Conservation (phyloP, 345 rosid genomes). For the Rhodomyrtus tomentosa region DNA sequence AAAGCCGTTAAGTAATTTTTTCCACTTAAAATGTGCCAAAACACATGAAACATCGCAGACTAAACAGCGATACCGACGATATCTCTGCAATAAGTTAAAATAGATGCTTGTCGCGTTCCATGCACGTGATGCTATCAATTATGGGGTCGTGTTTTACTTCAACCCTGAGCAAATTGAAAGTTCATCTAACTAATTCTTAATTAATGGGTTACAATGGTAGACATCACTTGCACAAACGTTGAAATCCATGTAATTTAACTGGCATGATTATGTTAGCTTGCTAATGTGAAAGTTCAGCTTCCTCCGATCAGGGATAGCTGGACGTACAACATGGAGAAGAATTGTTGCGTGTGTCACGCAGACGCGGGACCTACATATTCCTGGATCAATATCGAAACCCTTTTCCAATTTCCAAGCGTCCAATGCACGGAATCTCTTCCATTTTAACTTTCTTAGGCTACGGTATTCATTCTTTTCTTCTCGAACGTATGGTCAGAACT, state of each 20-base stretch:
- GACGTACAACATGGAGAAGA: neutral
- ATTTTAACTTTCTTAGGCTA: neutral
- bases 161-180: neutral
- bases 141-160: neutral
- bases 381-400: neutral
- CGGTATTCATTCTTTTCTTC: neutral
- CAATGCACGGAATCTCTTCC: neutral
- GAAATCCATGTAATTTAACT: too few species aligned
- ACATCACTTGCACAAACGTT: neutral
- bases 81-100: neutral
- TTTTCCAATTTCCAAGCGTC: neutral
- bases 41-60: neutral
- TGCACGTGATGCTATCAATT: neutral
- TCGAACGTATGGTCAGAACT: neutral
- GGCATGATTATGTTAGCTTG: neutral
- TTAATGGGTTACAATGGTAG: neutral
- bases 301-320: neutral
- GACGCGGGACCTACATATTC: neutral
- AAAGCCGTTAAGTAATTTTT: neutral
- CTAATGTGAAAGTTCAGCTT: neutral
- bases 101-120: neutral
- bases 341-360: neutral
- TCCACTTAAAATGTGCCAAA: neutral
- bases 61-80: neutral
- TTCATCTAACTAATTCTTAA: neutral